Base-by-base conservation (phyloP, 2,329 filamentous ascomycete genomes). In the Fusarium tjaetaba region DNA sequence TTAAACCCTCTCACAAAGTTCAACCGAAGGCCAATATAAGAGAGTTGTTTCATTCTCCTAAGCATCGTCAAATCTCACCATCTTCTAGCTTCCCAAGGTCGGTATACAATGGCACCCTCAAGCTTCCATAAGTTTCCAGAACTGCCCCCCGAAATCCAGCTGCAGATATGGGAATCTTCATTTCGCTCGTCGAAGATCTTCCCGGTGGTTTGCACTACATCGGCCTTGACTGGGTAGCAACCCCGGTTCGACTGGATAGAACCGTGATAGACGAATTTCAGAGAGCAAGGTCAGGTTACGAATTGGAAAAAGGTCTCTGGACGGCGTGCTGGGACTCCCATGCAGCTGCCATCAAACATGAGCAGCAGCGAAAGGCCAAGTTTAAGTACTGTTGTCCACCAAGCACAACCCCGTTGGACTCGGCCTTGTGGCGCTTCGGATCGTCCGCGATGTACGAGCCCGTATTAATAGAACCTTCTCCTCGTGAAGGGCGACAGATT, bases 171-270 rank as follows among this genome's bases (percentile, higher is more conserved):
- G 49, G 18, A 52, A 38, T 24, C 6, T 13, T 36, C 49, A 20
- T 26, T 52, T 52, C 49, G 49, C 32, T 15, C 49, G 38, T 3
- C 9, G 5, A 36, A 1, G n/a, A 9, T 10, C 4, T 52, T 11
- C 32, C 32, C 18, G 49, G 49, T 20, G 49, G 49, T 2, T 18
- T 53, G 24, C 49, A 53, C 49, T 53, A 28, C 20, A 53, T 53
- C 9, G 32, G n/a, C 18, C n/a, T 52, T 15, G 16, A 52, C 16
- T 2, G 7, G 2, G 13, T 4, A 3, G 49, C 18, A 8, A 5
- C 0, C 7, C 9, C 13, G 3, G 18, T 26, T 7, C n/a, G 6
- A 11, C n/a, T 26, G n/a, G n/a, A 36, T 26, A 26, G 15, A 26
- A 6, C 32, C 2, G 14, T 0, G 5, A 36, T 26, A 5, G 18